Conservation (phyloP, 345 rosid species). For the Hevea brasiliensis region DNA sequence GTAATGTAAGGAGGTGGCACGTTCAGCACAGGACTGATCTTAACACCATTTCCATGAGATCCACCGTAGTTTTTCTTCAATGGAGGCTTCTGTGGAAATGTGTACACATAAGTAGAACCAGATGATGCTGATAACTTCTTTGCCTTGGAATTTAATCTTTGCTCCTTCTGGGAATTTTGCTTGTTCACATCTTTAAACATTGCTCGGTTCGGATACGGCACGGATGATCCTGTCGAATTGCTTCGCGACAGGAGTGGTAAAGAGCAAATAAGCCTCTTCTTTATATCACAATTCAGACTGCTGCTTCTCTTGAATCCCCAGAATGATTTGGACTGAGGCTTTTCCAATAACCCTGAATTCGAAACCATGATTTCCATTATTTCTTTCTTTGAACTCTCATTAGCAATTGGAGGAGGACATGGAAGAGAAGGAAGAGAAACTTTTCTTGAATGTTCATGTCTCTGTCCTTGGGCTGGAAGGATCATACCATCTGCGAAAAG, state of each 20-base stretch:
- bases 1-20: conserved; percentile 59
- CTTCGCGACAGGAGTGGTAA: conserved; percentile 64
- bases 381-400: conserved; percentile 28
- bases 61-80: conserved; percentile 42
- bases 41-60: conserved; percentile 43
- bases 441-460: conserved; percentile 31
- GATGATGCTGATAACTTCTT: conserved; percentile 27
- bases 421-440: conserved; percentile 45
- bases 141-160: background rate
- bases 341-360: conserved; percentile 33
- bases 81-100: conserved; percentile 46
- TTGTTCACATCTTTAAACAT: conserved; percentile 38
- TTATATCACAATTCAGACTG: conserved; percentile 58
- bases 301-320: conserved; percentile 82
- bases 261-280: conserved; percentile 54
- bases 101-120: conserved; percentile 35
- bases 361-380: conserved; percentile 2
- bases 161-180: conserved; percentile 41
- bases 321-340: conserved; percentile 49
- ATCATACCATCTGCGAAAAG: conserved; percentile 75
- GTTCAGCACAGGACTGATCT: conserved; percentile 60
- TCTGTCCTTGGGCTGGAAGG: conserved; percentile 45
- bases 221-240: conserved; percentile 73
- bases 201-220: conserved; percentile 30
- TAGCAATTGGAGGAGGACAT: conserved; percentile 4